Conservation (phyloP, 345 rosid genomes). For the Mallotus nudiflorus region DNA sequence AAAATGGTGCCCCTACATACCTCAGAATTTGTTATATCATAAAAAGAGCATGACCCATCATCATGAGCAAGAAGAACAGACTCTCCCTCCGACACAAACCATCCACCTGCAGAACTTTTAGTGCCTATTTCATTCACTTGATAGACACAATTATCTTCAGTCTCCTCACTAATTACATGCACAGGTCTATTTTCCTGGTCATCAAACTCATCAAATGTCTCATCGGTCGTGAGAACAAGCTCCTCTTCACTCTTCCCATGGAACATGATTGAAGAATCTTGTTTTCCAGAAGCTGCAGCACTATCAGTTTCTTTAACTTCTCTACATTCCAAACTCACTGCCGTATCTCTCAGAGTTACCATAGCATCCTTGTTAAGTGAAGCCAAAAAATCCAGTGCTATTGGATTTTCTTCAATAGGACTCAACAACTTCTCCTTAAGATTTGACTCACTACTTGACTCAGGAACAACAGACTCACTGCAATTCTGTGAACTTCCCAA, state of each 20-base stretch:
- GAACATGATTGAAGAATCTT: slow-evolving; percentile 33
- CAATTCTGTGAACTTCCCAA: slow-evolving; percentile 31
- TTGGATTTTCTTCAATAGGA: slow-evolving; percentile 50
- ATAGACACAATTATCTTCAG: slow-evolving; percentile 48
- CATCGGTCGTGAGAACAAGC: slow-evolving; percentile 64
- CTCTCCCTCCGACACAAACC: slow-evolving; percentile 99
- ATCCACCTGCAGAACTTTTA: slow-evolving; percentile 80
- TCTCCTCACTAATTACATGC: slow-evolving; percentile 47
- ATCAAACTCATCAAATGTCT: slow-evolving; percentile 77
- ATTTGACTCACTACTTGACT: slow-evolving; percentile 26
- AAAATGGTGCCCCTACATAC: slow-evolving; percentile 32
- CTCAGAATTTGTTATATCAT: slow-evolving; percentile 86
- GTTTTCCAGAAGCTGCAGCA: slow-evolving; percentile 40
- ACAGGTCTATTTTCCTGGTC: slow-evolving; percentile 60
- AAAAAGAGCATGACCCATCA: slow-evolving; percentile 90
- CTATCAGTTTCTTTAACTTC: slow-evolving; percentile 64
- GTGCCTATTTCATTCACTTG: slow-evolving; percentile 65
- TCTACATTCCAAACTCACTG: slow-evolving; percentile 29
- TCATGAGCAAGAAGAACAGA: slow-evolving; percentile 84
- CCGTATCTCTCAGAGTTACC: slow-evolving; percentile 22
- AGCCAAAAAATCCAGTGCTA: slow-evolving; percentile 60
- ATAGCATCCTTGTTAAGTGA: slow-evolving; percentile 46
- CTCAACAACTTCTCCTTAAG: slow-evolving; percentile 43
- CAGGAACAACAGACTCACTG: slow-evolving; percentile 21
- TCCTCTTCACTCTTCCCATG: slow-evolving; percentile 38